Percentiles rank a stretch among this genome's conserved stretches.
Conservation (phyloP, 1,139 yeast species). For the Candida frijolesensis region DNA sequence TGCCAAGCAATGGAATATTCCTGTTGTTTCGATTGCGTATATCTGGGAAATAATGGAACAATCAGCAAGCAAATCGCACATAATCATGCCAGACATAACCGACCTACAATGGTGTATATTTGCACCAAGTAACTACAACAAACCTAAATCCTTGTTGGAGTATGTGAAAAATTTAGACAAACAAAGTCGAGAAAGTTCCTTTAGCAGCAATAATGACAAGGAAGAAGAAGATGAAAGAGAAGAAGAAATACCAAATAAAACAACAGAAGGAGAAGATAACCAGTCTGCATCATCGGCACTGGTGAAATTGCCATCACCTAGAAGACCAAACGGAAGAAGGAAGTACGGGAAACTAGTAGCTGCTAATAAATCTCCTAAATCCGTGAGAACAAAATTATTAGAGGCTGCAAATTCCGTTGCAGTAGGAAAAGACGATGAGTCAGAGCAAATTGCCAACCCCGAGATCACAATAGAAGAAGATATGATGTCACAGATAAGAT, state of each 20-base stretch:
- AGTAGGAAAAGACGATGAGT: constrained; percentile 5
- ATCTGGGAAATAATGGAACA: constrained; percentile 46
- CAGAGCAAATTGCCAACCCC: constrained; percentile 11
- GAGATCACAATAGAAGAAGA: constrained; percentile 26
- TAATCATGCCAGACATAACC: constrained; percentile 34
- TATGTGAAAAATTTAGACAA: constrained; percentile 25
- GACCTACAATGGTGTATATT: constrained; percentile 56
- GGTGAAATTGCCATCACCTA: constrained; percentile 42
- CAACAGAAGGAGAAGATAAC: not conserved
- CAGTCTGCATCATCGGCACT: constrained; percentile 8
- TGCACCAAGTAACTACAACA: constrained; percentile 34
- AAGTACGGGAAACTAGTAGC: constrained; percentile 37
- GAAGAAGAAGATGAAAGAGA: constrained; percentile 1
- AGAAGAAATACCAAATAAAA: not conserved
- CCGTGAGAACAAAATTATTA: constrained; percentile 12
- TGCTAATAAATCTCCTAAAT: constrained; percentile 14
- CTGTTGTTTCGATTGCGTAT: constrained; percentile 56
- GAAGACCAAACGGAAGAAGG: constrained; percentile 32
- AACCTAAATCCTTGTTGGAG: constrained; percentile 36
- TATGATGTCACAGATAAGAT: constrained; percentile 31
- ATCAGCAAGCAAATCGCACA: constrained; percentile 18
- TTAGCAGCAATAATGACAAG: constrained; percentile 4
- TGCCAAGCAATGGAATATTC: constrained; percentile 57
- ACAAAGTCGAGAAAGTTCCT: constrained; percentile 4
- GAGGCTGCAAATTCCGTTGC: constrained; percentile 7